phyloP scores from a whole-genome alignment of 2,329 filamentous ascomycete genomes.

The Fusarium pseudoanthophilum region DNA sequence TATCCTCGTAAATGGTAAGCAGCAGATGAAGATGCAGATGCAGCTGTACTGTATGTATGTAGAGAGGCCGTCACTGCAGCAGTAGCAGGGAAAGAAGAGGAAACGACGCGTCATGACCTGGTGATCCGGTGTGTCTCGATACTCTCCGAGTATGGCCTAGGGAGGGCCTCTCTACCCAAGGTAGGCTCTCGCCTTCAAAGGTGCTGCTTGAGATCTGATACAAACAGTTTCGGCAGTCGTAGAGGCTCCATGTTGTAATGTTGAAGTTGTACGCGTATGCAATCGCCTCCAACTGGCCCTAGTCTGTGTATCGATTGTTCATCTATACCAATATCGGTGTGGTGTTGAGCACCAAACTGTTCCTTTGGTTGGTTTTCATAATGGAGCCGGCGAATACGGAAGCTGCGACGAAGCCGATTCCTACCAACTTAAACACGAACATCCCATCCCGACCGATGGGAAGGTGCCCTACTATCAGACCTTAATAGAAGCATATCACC shows the following conservation, averaged over 20 bases:
- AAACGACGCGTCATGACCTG: slow-evolving; percentile 46
- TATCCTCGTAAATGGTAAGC: slow-evolving; percentile 34
- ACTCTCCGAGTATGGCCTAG: slow-evolving; percentile 17
- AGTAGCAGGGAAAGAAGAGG: slow-evolving; percentile 30
- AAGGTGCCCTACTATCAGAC: slow-evolving; percentile 14
- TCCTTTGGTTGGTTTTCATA: not conserved
- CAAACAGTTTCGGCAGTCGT: not conserved
- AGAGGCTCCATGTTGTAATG: slow-evolving; percentile 1
- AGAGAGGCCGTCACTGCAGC: slow-evolving; percentile 33
- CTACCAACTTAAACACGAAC: slow-evolving; percentile 20
- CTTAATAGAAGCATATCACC: slow-evolving; percentile 23
- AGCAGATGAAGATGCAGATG: not conserved
- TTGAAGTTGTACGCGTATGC: slow-evolving; percentile 32
- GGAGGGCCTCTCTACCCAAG: slow-evolving; percentile 3
- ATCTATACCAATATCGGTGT: slow-evolving; percentile 34
- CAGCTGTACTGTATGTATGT: not conserved
- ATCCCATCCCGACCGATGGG: slow-evolving; percentile 9
- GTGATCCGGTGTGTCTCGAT: slow-evolving; percentile 36
- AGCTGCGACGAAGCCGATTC: slow-evolving; percentile 24
- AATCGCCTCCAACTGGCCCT: slow-evolving; percentile 21
- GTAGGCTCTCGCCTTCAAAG: not conserved
- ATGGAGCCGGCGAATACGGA: slow-evolving; percentile 28
- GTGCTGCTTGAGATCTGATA: slow-evolving; percentile 8
- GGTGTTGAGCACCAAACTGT: slow-evolving; percentile 29
- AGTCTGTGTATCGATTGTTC: slow-evolving; percentile 21